phyloP scores from a whole-genome alignment of 306 rosid species.

The Comarum palustre region DNA sequence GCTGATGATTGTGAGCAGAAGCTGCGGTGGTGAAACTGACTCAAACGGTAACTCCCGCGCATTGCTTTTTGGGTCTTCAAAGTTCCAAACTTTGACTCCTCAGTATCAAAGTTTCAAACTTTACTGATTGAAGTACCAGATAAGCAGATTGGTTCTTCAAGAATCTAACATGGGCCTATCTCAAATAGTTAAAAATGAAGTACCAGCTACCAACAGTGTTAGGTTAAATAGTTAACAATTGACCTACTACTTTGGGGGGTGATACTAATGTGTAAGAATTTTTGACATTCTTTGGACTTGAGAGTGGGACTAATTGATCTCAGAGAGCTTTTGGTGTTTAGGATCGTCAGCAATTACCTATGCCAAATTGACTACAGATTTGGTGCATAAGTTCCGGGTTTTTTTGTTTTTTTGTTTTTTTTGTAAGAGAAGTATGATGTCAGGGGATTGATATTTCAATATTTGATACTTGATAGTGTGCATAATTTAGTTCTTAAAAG shows the following conservation, averaged over 20 bases:
- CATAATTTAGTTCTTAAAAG: neutral
- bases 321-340: neutral
- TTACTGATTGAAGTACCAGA: neutral
- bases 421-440: neutral
- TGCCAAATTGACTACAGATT: neutral
- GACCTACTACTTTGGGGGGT: too few species aligned
- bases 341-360: neutral
- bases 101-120: neutral
- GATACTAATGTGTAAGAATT: neutral
- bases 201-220: neutral
- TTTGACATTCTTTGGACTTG: neutral
- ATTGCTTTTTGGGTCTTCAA: constrained; percentile 7
- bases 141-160: neutral
- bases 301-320: neutral
- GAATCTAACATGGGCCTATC: neutral
- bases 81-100: neutral
- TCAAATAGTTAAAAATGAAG: neutral
- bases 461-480: neutral
- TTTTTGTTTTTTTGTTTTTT: too few species aligned
- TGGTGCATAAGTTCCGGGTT: neutral
- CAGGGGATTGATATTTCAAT: neutral
- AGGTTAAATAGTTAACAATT: neutral
- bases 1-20: constrained; percentile 24
- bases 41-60: constrained; percentile 35
- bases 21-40: constrained; percentile 30